These are phyloP conservation scores for Ochetophila trinervis DNA, from an alignment of 306 rosid species.

Conservation along the genomic window DNA sequence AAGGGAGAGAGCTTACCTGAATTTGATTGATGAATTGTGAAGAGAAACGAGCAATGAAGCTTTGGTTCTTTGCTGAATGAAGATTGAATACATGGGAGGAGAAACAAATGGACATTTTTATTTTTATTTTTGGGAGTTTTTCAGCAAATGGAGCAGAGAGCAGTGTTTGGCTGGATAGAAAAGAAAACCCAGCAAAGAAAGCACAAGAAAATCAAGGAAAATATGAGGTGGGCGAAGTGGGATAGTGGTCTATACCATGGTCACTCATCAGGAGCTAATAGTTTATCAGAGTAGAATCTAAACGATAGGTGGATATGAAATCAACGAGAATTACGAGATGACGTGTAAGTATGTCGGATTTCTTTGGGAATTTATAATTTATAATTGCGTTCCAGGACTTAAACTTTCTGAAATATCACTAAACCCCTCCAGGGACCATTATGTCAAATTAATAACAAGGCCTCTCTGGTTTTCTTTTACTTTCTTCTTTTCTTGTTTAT, in stretches of 20 bases:
- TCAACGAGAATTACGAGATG: slow-evolving; percentile 11
- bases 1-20: slow-evolving; percentile 44
- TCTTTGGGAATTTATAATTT: background rate
- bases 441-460: no score
- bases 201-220: slow-evolving; percentile 3
- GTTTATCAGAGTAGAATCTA: slow-evolving; percentile 29
- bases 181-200: background rate
- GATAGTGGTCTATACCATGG: slow-evolving; percentile 17
- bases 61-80: slow-evolving; percentile 43
- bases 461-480: no score
- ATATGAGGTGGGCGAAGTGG: slow-evolving; percentile 28
- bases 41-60: slow-evolving; percentile 37
- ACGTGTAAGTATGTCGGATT: slow-evolving; percentile 26
- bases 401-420: background rate
- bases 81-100: slow-evolving; percentile 51
- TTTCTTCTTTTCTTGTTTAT: no score
- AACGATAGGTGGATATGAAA: slow-evolving; percentile 38
- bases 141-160: background rate
- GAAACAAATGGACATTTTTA: slow-evolving; percentile 65
- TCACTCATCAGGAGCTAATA: background rate
- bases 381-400: background rate
- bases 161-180: background rate
- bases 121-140: background rate
- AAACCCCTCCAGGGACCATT: background rate
- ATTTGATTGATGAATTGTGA: slow-evolving; percentile 49